Evolutionary conservation across 1,284 basidiomycete species (phyloP), one percentile per base, ranked within the genome.

Genomic region (Ganoderma resinaceum): DNA sequence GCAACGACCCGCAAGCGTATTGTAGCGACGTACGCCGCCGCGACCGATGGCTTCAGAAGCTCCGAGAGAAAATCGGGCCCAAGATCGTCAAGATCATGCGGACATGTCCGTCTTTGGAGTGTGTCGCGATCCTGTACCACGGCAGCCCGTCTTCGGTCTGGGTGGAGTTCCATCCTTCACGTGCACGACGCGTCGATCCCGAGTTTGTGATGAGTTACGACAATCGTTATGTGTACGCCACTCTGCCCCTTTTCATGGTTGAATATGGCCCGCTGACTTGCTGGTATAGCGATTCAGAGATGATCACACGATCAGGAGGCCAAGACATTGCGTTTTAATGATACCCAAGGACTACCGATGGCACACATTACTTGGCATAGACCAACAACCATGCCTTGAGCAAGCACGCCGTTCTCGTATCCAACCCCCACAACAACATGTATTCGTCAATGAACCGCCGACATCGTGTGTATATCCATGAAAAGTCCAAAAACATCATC

Each of bases 111-210:
- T 7, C 4, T 1, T 18, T 66, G 29, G 65, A 66, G 29, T 35
- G 40, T n/a, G 65, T 66, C 14, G 49, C 23, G 11, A 20, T 66
- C 9, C 43, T 66, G 9, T 66, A 61, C 35, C 63, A 64, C 40
- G 40, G 42, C 26, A 20, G 31, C 11, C 29, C 53, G 5, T n/a
- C 26, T 6, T 12, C 53, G 26, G n/a, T 35, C 9, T 64, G 63
- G 63, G 26, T 64, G 33, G 53, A 64, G 63, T 64, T 64, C 40
- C 42, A 55, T 55, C 52, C 52, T 18, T 33, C 52, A 16, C 23
- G 46, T 23, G 23, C 16, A 6, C 49, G 52, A 16, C 9, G 52
- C 31, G 52, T 3, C 16, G 29, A 55, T 8, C 16, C 29, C 18
- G 16, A 7, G 31, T 31, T 31, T 31, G 29, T 55, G 52, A 16